Conservation (phyloP, 2,329 filamentous ascomycete species). For the Zasmidium citrigriseum region DNA sequence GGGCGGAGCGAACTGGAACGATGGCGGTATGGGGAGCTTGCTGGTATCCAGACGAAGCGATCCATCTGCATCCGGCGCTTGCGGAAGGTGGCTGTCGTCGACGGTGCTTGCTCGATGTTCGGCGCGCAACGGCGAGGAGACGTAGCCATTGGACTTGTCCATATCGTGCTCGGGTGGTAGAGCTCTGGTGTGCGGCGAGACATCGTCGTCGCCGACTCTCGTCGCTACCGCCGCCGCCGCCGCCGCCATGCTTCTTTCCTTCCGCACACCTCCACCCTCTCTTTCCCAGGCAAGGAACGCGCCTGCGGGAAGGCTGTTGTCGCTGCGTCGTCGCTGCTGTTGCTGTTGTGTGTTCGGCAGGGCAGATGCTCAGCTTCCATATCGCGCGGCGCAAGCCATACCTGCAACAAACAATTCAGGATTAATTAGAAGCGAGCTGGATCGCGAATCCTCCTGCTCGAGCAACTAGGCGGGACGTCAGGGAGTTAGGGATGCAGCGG, state of each 20-base stretch:
- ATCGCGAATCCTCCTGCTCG: neutral
- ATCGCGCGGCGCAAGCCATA: neutral
- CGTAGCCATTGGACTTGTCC: neutral
- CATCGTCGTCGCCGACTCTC: conserved; percentile 2
- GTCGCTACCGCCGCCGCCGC: neutral
- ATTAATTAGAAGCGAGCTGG: neutral
- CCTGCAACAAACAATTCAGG: neutral
- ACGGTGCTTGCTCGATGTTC: conserved; percentile 8
- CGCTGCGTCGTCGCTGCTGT: neutral
- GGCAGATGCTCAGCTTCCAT: neutral
- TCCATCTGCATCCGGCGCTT: conserved; percentile 1
- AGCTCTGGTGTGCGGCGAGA: neutral
- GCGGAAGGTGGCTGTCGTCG: conserved; percentile 5
- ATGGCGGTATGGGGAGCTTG: conserved; percentile 3
- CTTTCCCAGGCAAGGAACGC: neutral
- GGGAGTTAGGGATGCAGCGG: neutral
- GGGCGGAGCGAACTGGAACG: conserved; percentile 17
- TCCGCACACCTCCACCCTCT: neutral
- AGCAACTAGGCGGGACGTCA: neutral
- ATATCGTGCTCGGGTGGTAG: neutral
- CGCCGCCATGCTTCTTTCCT: neutral
- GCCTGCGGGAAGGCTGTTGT: neutral
- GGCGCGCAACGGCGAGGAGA: conserved; percentile 10
- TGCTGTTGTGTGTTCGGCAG: neutral
- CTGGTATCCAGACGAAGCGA: conserved; percentile 1